A percentile compares a stretch with the other conserved stretches of the same genome.
Evolutionary conservation across 208 protist genomes (phyloP).

Genomic region (Leishmania braziliensis): DNA sequence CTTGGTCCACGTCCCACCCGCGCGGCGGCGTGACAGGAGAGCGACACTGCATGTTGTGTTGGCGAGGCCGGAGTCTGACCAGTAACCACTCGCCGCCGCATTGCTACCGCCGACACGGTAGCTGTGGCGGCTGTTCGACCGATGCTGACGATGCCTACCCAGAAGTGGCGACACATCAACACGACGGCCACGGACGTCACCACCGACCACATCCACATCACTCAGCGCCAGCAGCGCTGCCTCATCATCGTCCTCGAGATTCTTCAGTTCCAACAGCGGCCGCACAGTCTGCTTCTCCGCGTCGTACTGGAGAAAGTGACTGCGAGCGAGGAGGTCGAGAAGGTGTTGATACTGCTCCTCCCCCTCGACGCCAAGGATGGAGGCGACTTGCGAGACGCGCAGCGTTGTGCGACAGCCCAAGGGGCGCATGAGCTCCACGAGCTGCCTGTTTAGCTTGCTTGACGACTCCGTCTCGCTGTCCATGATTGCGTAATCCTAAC

Average conservation of each 20-base stretch:
- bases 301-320: constrained; percentile 23
- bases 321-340: constrained; percentile 24
- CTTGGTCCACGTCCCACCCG: constrained; percentile 31
- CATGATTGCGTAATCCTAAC: constrained; percentile 25
- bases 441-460: constrained; percentile 35
- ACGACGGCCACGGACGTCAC: background rate
- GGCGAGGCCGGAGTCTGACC: constrained; percentile 18
- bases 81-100: constrained; percentile 14
- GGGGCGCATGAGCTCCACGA: constrained; percentile 41
- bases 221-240: constrained; percentile 27
- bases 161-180: background rate
- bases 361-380: constrained; percentile 47
- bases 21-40: constrained; percentile 12
- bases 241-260: constrained; percentile 17
- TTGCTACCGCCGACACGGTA: constrained; percentile 2
- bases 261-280: constrained; percentile 1
- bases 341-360: constrained; percentile 11
- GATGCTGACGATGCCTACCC: constrained; percentile 14
- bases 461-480: constrained; percentile 46
- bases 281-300: constrained; percentile 23
- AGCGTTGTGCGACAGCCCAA: constrained; percentile 36
- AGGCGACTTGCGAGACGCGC: constrained; percentile 43
- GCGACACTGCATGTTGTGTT: constrained; percentile 1
- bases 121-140: constrained; percentile 31
- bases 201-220: constrained; percentile 15